phyloP scores from a whole-genome alignment of 495 filamentous ascomycete genomes.

The Chlorociboria aeruginascens region DNA sequence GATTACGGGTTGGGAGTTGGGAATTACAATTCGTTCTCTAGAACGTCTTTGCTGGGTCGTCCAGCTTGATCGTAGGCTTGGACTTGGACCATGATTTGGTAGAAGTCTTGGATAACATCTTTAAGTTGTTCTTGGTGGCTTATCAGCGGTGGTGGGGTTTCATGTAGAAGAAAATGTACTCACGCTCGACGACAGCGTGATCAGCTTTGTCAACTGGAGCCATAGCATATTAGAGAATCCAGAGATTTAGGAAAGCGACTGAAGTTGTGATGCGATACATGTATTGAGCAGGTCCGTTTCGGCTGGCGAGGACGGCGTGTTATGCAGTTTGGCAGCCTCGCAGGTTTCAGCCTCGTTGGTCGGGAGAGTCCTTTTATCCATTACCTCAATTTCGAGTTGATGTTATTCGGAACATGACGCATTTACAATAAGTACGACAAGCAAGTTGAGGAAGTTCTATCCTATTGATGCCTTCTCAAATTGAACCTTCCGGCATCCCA shows the following conservation, averaged over 20 bases:
- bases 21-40: conserved; percentile 50
- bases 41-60: conserved; percentile 39
- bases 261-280: background rate
- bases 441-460: too few species aligned
- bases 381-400: too few species aligned
- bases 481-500: too few species aligned
- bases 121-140: conserved; percentile 44
- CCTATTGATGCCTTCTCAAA: too few species aligned
- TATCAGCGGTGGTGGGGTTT: background rate
- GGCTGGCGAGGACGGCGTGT: too few species aligned
- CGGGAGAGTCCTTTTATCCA: too few species aligned
- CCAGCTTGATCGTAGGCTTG: conserved; percentile 56
- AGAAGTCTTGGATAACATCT: conserved; percentile 74
- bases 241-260: background rate
- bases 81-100: conserved; percentile 64
- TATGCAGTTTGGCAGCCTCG: too few species aligned
- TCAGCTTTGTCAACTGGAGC: conserved; percentile 33
- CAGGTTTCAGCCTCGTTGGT: too few species aligned
- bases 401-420: too few species aligned
- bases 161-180: conserved; percentile 1
- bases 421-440: too few species aligned
- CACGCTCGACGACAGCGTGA: conserved; percentile 34
- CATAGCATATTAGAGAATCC: conserved; percentile 15
- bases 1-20: background rate
- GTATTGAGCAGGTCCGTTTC: too few species aligned